Evolutionary conservation across 2,329 filamentous ascomycete species (phyloP).

Genomic region (Camptophora hylomeconis): DNA sequence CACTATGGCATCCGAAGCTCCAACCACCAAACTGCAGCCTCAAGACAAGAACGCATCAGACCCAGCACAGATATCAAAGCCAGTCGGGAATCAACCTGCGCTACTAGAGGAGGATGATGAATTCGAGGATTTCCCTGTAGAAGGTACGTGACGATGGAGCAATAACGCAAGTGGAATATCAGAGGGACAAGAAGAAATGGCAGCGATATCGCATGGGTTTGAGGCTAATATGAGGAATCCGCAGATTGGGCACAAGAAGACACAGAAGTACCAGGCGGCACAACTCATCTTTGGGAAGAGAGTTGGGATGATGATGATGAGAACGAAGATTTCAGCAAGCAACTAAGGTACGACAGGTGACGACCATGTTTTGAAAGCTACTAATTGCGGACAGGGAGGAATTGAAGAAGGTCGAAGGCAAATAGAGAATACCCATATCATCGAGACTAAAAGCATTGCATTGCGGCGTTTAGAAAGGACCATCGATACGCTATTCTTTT

Average conservation of each 20-base stretch:
- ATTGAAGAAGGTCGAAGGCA: conserved; percentile 78
- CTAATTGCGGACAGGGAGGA: conserved; percentile 55
- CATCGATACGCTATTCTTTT: conserved; percentile 7
- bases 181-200: not conserved
- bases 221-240: conserved; percentile 1
- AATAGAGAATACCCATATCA: conserved; percentile 30
- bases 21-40: conserved; percentile 13
- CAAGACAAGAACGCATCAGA: conserved; percentile 23
- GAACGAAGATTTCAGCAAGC: conserved; percentile 87
- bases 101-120: conserved; percentile 94
- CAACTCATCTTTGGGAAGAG: conserved; percentile 90
- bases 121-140: conserved; percentile 96
- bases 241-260: conserved; percentile 89
- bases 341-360: conserved; percentile 61
- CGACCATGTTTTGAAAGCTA: too few relatives aligned
- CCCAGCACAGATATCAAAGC: conserved; percentile 34
- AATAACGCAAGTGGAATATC: too few relatives aligned
- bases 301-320: conserved; percentile 99
- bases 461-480: conserved; percentile 5
- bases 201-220: not conserved
- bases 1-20: conserved; percentile 11
- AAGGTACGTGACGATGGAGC: conserved; percentile 63
- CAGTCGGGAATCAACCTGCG: conserved; percentile 47
- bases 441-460: conserved; percentile 7
- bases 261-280: conserved; percentile 49